These are phyloP conservation scores for Termitomyces sp. DNA, from an alignment of 768 basidiomycete genomes.

Conservation along the genomic window DNA sequence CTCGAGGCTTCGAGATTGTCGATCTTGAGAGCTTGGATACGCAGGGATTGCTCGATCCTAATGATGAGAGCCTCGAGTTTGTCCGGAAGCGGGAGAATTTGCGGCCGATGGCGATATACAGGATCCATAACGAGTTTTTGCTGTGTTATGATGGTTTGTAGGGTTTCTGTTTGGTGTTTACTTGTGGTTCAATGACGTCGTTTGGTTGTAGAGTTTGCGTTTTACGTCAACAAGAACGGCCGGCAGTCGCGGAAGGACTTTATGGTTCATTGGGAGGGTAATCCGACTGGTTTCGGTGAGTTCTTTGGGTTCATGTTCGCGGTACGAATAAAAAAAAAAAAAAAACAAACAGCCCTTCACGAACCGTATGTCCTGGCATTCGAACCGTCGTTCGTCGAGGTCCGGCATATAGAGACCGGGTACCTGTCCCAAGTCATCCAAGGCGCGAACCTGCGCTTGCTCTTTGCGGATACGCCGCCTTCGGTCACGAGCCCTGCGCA, in stretches of 20 bases:
- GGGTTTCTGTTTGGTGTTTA: neutral
- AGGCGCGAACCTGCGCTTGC: constrained; percentile 73
- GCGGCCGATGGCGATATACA: constrained; percentile 92
- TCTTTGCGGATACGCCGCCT: constrained; percentile 93
- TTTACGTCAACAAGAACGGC: constrained; percentile 97
- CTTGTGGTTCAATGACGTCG: neutral
- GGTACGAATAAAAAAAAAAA: too few relatives aligned
- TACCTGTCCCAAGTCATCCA: constrained; percentile 92
- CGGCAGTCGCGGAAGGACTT: constrained; percentile 87
- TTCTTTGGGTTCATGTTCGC: neutral
- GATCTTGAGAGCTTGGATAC: constrained; percentile 97
- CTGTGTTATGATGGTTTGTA: constrained; percentile 92
- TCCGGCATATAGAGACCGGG: constrained; percentile 92
- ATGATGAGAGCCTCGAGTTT: constrained; percentile 88
- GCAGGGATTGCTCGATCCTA: constrained; percentile 90
- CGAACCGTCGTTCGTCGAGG: constrained; percentile 94
- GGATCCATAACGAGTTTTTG: constrained; percentile 94
- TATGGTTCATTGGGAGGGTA: constrained; percentile 96
- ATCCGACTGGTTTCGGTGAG: constrained; percentile 91
- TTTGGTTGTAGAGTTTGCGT: constrained; percentile 77
- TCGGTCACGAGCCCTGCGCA: constrained; percentile 63
- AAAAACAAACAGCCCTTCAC: constrained; percentile 54
- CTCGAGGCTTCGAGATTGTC: constrained; percentile 97
- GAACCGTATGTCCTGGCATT: constrained; percentile 97
- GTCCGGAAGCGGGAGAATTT: constrained; percentile 86